Evolutionary conservation across 2,329 filamentous ascomycete species (phyloP).

Genomic region (Penicillium sp.): DNA sequence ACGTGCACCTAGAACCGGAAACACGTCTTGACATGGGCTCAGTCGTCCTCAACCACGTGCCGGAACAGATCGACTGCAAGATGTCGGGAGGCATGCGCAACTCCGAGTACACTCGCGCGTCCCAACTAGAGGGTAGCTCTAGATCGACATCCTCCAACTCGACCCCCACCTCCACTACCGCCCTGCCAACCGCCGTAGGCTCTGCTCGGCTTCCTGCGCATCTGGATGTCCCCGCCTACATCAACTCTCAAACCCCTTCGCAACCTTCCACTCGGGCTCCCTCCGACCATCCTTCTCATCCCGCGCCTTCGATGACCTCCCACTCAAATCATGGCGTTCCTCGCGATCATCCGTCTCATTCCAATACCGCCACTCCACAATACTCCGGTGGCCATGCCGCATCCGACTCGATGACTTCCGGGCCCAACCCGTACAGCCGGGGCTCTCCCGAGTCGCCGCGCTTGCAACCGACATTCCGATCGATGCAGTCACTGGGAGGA

Average conservation of each 20-base stretch:
- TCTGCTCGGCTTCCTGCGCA: conserved; percentile 33
- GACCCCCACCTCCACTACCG: conserved; percentile 37
- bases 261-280: conserved; percentile 26
- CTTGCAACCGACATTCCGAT: conserved; percentile 46
- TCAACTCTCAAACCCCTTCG: conserved; percentile 30
- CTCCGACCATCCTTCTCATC: conserved; percentile 19
- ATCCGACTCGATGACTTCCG: conserved; percentile 26
- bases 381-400: conserved; percentile 18
- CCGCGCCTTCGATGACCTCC: conserved; percentile 52
- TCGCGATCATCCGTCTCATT: conserved; percentile 15
- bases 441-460: conserved; percentile 47
- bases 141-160: conserved; percentile 33
- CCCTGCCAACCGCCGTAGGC: conserved; percentile 34
- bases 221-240: conserved; percentile 38
- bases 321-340: conserved; percentile 32
- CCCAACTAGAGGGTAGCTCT: conserved; percentile 26
- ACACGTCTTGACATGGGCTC: conserved; percentile 57
- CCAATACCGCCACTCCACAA: conserved; percentile 19
- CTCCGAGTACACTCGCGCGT: conserved; percentile 33
- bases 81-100: conserved; percentile 56
- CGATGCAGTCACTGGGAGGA: conserved; percentile 43
- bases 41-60: conserved; percentile 65
- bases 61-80: conserved; percentile 65
- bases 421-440: conserved; percentile 28
- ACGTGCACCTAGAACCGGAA: conserved; percentile 2